Evolutionary conservation across 1,139 yeast species (phyloP), one percentile per base, ranked within the genome.

Genomic region (Meyerozyma elateridarum): DNA sequence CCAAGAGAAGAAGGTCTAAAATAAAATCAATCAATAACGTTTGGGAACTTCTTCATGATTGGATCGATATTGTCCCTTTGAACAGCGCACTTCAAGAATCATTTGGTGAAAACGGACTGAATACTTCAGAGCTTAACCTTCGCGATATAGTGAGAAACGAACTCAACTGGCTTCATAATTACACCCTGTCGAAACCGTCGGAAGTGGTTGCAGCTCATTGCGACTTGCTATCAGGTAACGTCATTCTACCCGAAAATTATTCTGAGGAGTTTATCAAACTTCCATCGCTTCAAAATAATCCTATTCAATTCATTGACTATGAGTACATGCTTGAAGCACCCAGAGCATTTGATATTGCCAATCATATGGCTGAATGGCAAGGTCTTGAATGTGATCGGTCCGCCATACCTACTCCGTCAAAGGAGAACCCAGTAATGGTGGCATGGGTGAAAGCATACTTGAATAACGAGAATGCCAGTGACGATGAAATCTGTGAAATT

Each of bases 311-410:
- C 48, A 84, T 84, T 32, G 94, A 84, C 52, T 84, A 83, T 50
- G 94, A 84, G 57, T 84, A 84, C 49, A 78, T 85, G 72, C 67
- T 80, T 47, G 84, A 85, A 3, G 85, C 87, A 2, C 89, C 93
- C 2, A 58, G 91, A 36, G 91, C 85, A 0, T 84, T 82, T 51
- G 94, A 84, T 51, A 76, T 84, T 15, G 87, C 93, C n/a, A 84
- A 84, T 51, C 93, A 84, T 54, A 76, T 84, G 45, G 80, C 83
- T 51, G 94, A 84, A 56, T 84, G 91, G 91, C 93, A 84, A 51
- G 94, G 94, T 1, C 82, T 81, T 45, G 77, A 79, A 40, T 84
- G 93, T 53, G 76, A 78, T 41, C 65, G 73, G 15, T 56, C 65
- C 8, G 71, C 73, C 6, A 79, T 83, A 24, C 89, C 87, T 0